Conservation (phyloP, 225 moss, liverwort and hornwort species). For the Antitrichia curtipendula region DNA sequence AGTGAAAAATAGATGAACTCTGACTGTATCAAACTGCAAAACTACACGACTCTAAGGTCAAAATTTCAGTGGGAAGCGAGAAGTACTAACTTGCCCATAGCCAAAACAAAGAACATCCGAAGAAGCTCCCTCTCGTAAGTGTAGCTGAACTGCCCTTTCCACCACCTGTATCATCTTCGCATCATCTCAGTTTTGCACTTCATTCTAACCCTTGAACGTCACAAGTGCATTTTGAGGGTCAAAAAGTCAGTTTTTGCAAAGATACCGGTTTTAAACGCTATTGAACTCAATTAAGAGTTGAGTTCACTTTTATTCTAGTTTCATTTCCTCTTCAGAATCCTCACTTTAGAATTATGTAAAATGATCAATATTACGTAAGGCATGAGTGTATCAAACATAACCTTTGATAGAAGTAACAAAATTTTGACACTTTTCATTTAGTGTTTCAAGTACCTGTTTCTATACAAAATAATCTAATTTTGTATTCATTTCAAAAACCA, state of each 20-base stretch:
- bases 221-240: not conserved
- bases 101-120: conserved; percentile 88
- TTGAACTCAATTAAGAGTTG: not conserved
- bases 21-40: not conserved
- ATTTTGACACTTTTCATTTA: not conserved
- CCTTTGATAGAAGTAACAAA: not conserved
- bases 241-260: not conserved
- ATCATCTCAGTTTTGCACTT: not conserved
- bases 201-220: not conserved
- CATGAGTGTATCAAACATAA: not conserved
- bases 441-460: not conserved
- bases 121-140: conserved; percentile 60
- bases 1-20: not conserved
- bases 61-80: not conserved
- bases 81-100: conserved; percentile 34
- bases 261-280: not conserved
- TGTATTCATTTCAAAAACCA: not conserved
- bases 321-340: not conserved
- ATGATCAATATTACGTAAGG: not conserved
- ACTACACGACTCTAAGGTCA: not conserved
- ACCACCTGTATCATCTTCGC: conserved; percentile 53
- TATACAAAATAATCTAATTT: not conserved
- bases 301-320: not conserved
- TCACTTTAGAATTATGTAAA: not conserved
- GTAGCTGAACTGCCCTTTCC: conserved; percentile 76